Percentiles rank a stretch among this genome's conserved stretches.
Conservation (phyloP, 208 protist genomes). For the Jaenimonas drosophilae region DNA sequence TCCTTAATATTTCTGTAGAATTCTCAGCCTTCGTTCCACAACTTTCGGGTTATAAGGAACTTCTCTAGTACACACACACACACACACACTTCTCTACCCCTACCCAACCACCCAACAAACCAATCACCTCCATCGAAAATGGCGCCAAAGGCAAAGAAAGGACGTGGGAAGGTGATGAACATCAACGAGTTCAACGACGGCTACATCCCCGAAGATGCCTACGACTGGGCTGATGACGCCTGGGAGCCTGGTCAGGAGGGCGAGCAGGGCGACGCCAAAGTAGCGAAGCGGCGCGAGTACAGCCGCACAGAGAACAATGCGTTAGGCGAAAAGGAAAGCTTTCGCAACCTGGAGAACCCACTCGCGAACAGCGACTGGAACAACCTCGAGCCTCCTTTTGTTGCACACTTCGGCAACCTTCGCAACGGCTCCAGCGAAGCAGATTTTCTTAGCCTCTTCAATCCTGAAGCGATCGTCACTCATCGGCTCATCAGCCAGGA, state of each 20-base stretch:
- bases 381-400: slow-evolving; percentile 60
- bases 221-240: slow-evolving; percentile 69
- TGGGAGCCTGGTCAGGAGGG: slow-evolving; percentile 39
- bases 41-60: not conserved
- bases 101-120: not conserved
- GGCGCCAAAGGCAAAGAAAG: slow-evolving; percentile 63
- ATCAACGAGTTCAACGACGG: slow-evolving; percentile 73
- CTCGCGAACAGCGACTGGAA: slow-evolving; percentile 13
- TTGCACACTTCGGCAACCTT: slow-evolving; percentile 79
- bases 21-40: not conserved
- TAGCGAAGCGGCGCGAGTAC: slow-evolving; percentile 43
- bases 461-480: slow-evolving; percentile 34
- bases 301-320: slow-evolving; percentile 54
- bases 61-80: not conserved
- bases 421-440: slow-evolving; percentile 73
- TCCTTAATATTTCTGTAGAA: not conserved
- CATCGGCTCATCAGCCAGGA: slow-evolving; percentile 71
- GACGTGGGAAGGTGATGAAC: slow-evolving; percentile 70
- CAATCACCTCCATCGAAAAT: slow-evolving; percentile 13
- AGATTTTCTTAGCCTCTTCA: slow-evolving; percentile 61
- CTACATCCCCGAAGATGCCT: slow-evolving; percentile 59
- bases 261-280: slow-evolving; percentile 41
- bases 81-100: slow-evolving; percentile 2
- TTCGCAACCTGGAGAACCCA: slow-evolving; percentile 27
- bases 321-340: slow-evolving; percentile 43